phyloP scores from a whole-genome alignment of 768 basidiomycete genomes.

The Amyloporia xantha region DNA sequence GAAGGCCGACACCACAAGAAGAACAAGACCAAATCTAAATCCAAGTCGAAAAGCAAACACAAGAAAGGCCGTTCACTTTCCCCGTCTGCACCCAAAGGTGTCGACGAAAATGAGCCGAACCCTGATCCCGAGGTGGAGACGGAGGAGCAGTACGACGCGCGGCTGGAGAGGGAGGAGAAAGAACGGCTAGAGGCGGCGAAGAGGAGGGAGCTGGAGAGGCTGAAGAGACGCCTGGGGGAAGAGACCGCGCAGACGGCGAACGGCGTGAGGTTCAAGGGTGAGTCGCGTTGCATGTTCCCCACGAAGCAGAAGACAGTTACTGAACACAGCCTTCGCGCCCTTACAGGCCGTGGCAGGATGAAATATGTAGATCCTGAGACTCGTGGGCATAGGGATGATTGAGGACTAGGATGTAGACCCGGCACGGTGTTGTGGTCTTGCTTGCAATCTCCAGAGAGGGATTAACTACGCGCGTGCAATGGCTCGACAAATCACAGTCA shows the following conservation, averaged over 20 bases:
- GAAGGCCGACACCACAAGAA: conserved; percentile 23
- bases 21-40: conserved; percentile 5
- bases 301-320: not conserved
- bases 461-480: too few relatives aligned
- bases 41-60: conserved; percentile 5
- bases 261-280: conserved; percentile 60
- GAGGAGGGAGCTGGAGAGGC: conserved; percentile 41
- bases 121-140: conserved; percentile 39
- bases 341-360: conserved; percentile 57
- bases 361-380: conserved; percentile 58
- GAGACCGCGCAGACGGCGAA: conserved; percentile 28
- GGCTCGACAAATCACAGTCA: too few relatives aligned
- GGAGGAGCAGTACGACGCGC: conserved; percentile 66
- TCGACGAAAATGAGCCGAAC: conserved; percentile 19
- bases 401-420: not conserved
- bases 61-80: not conserved
- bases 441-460: too few relatives aligned
- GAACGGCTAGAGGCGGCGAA: conserved; percentile 45
- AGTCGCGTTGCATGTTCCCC: conserved; percentile 5
- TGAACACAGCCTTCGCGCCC: not conserved
- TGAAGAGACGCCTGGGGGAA: conserved; percentile 34
- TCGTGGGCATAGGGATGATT: conserved; percentile 17
- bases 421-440: too few relatives aligned
- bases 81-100: not conserved
- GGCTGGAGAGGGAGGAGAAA: conserved; percentile 61